Conservation (phyloP, 306 rosid species). For the Quercus mongolica region DNA sequence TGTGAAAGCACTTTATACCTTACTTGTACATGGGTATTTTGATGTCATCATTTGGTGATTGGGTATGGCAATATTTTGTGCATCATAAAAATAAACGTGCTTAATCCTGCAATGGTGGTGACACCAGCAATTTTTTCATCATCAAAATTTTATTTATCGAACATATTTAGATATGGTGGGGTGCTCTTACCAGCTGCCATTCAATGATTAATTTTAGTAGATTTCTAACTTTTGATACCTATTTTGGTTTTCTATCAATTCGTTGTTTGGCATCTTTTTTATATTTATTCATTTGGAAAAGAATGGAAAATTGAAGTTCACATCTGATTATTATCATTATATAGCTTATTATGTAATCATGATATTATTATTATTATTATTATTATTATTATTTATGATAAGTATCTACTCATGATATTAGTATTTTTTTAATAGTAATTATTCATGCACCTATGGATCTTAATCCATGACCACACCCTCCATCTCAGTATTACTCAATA, state of each 20-base stretch:
- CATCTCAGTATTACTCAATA: background rate
- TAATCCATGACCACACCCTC: too few species aligned
- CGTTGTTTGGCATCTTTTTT: background rate
- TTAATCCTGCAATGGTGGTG: background rate
- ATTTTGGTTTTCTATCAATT: background rate
- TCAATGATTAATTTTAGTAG: background rate
- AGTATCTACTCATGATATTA: too few species aligned
- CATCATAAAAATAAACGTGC: background rate
- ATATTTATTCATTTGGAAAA: background rate
- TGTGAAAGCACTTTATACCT: conserved; percentile 25
- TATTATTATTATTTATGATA: background rate
- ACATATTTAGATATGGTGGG: background rate
- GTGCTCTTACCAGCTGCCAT: background rate
- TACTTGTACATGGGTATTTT: background rate
- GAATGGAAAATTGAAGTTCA: background rate
- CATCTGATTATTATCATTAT: background rate
- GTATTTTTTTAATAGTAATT: too few species aligned
- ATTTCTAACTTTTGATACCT: background rate
- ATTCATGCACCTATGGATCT: too few species aligned
- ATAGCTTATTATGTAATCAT: too few species aligned
- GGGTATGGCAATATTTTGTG: background rate
- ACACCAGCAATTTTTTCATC: background rate
- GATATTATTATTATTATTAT: background rate
- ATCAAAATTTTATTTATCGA: background rate
- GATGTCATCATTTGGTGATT: background rate